Conservation (phyloP, 2,329 filamentous ascomycete genomes). For the Talaromyces sp. region DNA sequence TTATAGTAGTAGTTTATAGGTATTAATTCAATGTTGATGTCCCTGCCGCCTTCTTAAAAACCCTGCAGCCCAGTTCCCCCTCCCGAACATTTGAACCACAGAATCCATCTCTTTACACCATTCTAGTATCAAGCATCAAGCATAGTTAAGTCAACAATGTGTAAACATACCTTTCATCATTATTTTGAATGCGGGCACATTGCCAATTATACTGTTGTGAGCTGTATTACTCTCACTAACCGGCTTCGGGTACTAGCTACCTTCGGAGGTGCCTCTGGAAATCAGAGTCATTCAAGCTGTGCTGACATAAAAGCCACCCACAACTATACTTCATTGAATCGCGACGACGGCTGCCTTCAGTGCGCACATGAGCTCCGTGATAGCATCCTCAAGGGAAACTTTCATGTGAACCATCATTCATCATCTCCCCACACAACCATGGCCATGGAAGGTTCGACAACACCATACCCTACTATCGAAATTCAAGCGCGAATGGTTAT, state of each 20-base stretch:
- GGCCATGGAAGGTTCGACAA: constrained; percentile 12
- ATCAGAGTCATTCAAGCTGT: constrained; percentile 2
- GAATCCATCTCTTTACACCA: not conserved
- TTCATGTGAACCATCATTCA: not conserved
- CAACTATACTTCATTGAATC: constrained; percentile 8
- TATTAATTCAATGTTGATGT: too few species aligned
- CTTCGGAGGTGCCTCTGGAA: not conserved
- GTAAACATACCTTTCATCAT: constrained; percentile 30
- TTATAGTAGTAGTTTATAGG: too few species aligned
- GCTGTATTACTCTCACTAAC: constrained; percentile 26
- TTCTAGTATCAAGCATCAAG: not conserved
- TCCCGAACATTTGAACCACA: not conserved
- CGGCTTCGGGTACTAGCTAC: constrained; percentile 15
- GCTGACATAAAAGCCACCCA: constrained; percentile 10
- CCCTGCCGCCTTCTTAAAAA: too few species aligned
- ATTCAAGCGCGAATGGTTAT: not conserved
- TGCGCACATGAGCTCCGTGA: constrained; percentile 5
- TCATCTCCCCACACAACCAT: not conserved
- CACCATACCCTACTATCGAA: not conserved
- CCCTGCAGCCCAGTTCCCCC: not conserved
- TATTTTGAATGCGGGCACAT: constrained; percentile 33
- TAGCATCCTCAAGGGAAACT: not conserved
- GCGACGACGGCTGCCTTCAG: constrained; percentile 3
- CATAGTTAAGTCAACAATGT: constrained; percentile 21
- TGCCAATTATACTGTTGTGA: constrained; percentile 26